Conservation (phyloP, 2,329 filamentous ascomycete species). For the Colletotrichum sp. region DNA sequence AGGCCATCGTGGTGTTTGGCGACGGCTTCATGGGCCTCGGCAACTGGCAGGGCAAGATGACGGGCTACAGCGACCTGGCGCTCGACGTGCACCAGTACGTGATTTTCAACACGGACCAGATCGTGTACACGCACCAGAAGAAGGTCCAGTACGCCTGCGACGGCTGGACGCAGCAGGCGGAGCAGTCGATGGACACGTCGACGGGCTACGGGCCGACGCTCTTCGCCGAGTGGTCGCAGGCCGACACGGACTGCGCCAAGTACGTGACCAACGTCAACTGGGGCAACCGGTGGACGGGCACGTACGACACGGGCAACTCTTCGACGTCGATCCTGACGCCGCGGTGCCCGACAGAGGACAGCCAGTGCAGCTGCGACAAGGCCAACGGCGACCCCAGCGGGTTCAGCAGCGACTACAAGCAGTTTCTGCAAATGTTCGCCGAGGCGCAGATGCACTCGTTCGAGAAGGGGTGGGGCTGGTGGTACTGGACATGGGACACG, state of each 20-base stretch:
- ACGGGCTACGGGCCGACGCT: slow-evolving; percentile 92
- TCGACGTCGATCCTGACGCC: slow-evolving; percentile 69
- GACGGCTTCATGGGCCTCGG: slow-evolving; percentile 92
- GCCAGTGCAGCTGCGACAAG: slow-evolving; percentile 71
- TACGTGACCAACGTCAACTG: slow-evolving; percentile 89
- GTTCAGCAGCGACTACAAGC: slow-evolving; percentile 79
- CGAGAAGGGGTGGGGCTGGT: slow-evolving; percentile 95
- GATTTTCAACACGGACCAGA: slow-evolving; percentile 92
- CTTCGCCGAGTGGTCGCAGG: slow-evolving; percentile 96
- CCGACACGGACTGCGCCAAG: slow-evolving; percentile 90
- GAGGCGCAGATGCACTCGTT: slow-evolving; percentile 96
- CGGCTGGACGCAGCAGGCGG: slow-evolving; percentile 83
- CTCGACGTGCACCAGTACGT: slow-evolving; percentile 99
- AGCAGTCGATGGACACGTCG: slow-evolving; percentile 71
- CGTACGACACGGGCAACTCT: slow-evolving; percentile 71
- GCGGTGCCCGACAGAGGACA: slow-evolving; percentile 72
- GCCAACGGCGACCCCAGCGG: slow-evolving; percentile 75
- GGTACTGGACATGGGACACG: slow-evolving; percentile 99
- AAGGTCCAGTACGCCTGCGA: slow-evolving; percentile 89
- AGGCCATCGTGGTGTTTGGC: slow-evolving; percentile 79
- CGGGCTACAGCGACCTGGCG: slow-evolving; percentile 73
- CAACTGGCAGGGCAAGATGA: slow-evolving; percentile 88
- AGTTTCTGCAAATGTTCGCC: slow-evolving; percentile 87
- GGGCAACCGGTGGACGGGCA: slow-evolving; percentile 92
- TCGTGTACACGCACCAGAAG: slow-evolving; percentile 78